Evolutionary conservation across 192 early-diverging fungal genomes (phyloP).

Genomic region (Rhizophlyctis rosea): DNA sequence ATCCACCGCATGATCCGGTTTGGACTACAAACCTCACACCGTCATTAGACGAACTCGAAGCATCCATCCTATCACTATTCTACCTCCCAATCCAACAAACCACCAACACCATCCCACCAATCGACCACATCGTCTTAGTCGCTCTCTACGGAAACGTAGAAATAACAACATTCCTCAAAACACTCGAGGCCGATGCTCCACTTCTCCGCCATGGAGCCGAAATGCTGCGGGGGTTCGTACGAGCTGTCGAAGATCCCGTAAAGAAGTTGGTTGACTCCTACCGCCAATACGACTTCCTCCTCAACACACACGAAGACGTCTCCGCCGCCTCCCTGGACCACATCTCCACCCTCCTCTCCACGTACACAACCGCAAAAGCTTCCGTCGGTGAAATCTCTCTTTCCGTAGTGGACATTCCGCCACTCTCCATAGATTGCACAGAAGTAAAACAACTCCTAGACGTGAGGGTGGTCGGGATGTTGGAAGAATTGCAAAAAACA

Average conservation of each 20-base stretch:
- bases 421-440: constrained; percentile 31
- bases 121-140: constrained; percentile 18
- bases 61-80: no score
- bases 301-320: not conserved
- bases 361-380: constrained; percentile 6
- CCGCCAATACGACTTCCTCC: constrained; percentile 28
- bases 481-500: constrained; percentile 6
- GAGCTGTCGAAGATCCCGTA: constrained; percentile 3
- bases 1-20: no score
- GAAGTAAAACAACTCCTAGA: constrained; percentile 25
- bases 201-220: constrained; percentile 5
- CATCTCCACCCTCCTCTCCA: constrained; percentile 6
- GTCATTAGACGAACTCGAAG: no score
- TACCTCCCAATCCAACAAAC: no score
- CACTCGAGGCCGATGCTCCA: constrained; percentile 5
- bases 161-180: not conserved
- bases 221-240: constrained; percentile 9
- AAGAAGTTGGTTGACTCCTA: constrained; percentile 17
- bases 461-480: not conserved
- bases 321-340: constrained; percentile 11
- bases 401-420: constrained; percentile 22
- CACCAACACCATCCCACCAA: constrained; percentile 9
- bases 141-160: constrained; percentile 4
- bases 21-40: no score
- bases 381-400: constrained; percentile 4